phyloP scores from a whole-genome alignment of 306 rosid genomes.

The Prunus kanzakura region DNA sequence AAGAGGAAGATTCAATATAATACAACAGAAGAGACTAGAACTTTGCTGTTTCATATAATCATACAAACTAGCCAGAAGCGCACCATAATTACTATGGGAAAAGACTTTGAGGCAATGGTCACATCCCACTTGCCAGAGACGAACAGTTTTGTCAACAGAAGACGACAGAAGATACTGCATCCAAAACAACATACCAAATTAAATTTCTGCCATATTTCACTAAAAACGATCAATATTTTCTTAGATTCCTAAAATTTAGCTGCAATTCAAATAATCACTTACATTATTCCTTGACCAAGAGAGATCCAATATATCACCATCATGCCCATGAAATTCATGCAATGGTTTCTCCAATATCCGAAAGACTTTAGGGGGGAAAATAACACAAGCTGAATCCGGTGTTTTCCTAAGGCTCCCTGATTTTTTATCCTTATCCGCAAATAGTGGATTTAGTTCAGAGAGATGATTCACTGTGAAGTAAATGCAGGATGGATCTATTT shows the following conservation, averaged over 20 bases:
- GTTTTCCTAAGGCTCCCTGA: constrained; percentile 55
- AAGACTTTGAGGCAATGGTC: constrained; percentile 73
- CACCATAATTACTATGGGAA: constrained; percentile 90
- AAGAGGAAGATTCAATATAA: constrained; percentile 10
- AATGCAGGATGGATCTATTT: constrained; percentile 74
- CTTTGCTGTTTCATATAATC: constrained; percentile 1
- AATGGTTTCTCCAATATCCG: constrained; percentile 76
- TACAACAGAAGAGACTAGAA: constrained; percentile 13
- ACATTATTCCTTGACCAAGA: constrained; percentile 94
- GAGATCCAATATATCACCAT: constrained; percentile 72
- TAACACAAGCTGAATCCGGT: constrained; percentile 79
- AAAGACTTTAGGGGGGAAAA: constrained; percentile 77
- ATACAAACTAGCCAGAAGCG: constrained; percentile 15
- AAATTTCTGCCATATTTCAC: constrained; percentile 3
- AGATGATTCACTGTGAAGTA: constrained; percentile 77
- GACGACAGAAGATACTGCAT: constrained; percentile 82
- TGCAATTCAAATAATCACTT: constrained; percentile 40
- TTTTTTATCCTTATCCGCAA: constrained; percentile 68
- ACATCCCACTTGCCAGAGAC: constrained; percentile 76
- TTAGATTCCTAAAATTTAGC: constrained; percentile 8
- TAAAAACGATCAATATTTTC: constrained; percentile 1
- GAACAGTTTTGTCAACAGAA: constrained; percentile 88
- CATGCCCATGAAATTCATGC: constrained; percentile 84
- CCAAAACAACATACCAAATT: constrained; percentile 14
- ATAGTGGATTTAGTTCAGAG: constrained; percentile 74